phyloP scores from a whole-genome alignment of 2,329 filamentous ascomycete genomes.

The Fusarium sp. region DNA sequence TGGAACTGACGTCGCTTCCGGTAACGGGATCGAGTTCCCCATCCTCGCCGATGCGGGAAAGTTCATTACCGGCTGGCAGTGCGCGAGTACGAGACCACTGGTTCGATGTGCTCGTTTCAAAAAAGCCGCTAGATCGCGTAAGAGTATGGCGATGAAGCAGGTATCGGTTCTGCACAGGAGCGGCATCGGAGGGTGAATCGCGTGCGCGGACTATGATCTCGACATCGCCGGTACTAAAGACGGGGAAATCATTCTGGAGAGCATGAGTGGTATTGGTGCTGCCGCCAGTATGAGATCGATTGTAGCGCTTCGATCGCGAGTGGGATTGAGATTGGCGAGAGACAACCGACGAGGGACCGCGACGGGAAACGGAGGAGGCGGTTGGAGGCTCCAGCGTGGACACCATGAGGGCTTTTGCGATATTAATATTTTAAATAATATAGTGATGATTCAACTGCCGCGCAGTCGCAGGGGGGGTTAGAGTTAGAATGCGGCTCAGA shows the following conservation, averaged over 20 bases:
- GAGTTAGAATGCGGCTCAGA: conserved; percentile 7
- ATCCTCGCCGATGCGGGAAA: conserved; percentile 66
- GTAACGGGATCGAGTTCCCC: conserved; percentile 37
- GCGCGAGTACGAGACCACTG: conserved; percentile 69
- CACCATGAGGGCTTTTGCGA: conserved; percentile 63
- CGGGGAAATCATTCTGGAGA: conserved; percentile 89
- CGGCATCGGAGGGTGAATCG: conserved; percentile 33
- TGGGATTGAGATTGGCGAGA: conserved; percentile 69
- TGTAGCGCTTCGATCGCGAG: conserved; percentile 75
- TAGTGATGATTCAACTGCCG: conserved; percentile 14
- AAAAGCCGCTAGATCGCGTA: conserved; percentile 92
- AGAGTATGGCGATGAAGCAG: conserved; percentile 88
- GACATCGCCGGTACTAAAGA: conserved; percentile 93
- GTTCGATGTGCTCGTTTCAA: conserved; percentile 84
- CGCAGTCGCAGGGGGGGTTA: conserved; percentile 15
- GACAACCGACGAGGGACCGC: conserved; percentile 67
- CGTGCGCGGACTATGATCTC: conserved; percentile 83
- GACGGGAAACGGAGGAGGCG: conserved; percentile 66
- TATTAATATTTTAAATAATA: conserved; percentile 5
- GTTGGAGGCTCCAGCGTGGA: conserved; percentile 67
- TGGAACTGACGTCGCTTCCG: conserved; percentile 38
- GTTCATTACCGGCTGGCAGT: conserved; percentile 55
- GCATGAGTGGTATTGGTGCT: conserved; percentile 73
- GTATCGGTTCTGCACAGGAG: conserved; percentile 76
- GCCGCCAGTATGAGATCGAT: conserved; percentile 83